Conservation (phyloP, 371 early-diverging fungal species). For the Mucor sp. region DNA sequence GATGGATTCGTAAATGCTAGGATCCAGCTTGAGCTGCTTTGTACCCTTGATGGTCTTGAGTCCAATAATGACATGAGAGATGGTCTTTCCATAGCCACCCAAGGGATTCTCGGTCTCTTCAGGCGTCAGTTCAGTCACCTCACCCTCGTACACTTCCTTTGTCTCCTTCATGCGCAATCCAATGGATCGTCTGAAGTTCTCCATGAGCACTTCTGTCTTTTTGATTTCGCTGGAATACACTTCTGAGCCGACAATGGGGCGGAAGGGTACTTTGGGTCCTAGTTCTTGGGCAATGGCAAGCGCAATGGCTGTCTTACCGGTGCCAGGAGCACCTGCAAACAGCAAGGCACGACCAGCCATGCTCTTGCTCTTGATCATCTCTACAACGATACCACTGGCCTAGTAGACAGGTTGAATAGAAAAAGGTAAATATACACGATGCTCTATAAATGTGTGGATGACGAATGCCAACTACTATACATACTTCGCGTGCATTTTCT, state of each 20-base stretch:
- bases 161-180: constrained; percentile 98
- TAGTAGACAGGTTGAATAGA: too few species aligned
- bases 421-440: too few species aligned
- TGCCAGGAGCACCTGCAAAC: constrained; percentile 97
- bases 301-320: constrained; percentile 94
- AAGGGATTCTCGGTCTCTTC: constrained; percentile 95
- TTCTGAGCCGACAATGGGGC: constrained; percentile 98
- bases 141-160: constrained; percentile 99
- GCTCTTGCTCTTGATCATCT: constrained; percentile 92
- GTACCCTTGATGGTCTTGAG: constrained; percentile 99
- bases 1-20: constrained; percentile 95
- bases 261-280: constrained; percentile 97
- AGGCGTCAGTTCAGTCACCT: constrained; percentile 96
- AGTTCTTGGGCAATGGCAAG: constrained; percentile 95
- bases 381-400: constrained; percentile 94
- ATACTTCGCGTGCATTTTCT: constrained; percentile 92
- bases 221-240: constrained; percentile 97
- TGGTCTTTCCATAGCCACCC: constrained; percentile 93
- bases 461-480: neutral
- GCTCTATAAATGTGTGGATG: too few species aligned
- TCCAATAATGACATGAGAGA: constrained; percentile 94
- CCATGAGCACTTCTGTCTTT: constrained; percentile 99
- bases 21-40: constrained; percentile 97
- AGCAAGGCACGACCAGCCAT: constrained; percentile 97
- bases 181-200: constrained; percentile 97